A percentile compares a stretch with the other conserved stretches of the same genome.
These are phyloP conservation scores for Aspergillus sp. DNA, from an alignment of 2,329 filamentous ascomycete genomes.

Conservation along the genomic window DNA sequence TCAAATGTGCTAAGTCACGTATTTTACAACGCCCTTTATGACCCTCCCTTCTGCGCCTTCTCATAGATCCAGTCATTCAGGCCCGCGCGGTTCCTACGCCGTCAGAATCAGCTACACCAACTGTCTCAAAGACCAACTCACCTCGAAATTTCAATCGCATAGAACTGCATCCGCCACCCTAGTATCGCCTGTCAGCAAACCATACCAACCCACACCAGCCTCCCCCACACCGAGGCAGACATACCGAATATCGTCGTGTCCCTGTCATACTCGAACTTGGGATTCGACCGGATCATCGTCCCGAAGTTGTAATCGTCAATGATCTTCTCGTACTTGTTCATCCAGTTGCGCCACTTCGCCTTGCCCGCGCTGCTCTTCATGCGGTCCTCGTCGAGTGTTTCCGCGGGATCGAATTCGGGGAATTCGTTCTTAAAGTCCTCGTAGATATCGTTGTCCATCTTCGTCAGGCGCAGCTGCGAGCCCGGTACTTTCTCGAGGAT, in stretches of 20 bases:
- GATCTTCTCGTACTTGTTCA: slow-evolving; percentile 87
- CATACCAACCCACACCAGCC: slow-evolving; percentile 10
- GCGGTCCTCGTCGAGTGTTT: slow-evolving; percentile 74
- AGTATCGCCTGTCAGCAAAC: too few species aligned
- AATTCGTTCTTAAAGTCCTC: slow-evolving; percentile 81
- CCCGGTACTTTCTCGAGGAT: slow-evolving; percentile 87
- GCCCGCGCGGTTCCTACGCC: slow-evolving; percentile 63
- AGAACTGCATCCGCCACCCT: slow-evolving; percentile 72
- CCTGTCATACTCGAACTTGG: slow-evolving; percentile 76
- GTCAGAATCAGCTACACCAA: too few species aligned
- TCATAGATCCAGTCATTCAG: slow-evolving; percentile 98
- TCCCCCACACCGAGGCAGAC: background rate
- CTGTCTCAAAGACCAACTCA: slow-evolving; percentile 31
- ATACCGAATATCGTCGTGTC: slow-evolving; percentile 85
- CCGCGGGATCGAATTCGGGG: slow-evolving; percentile 80
- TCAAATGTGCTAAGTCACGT: too few species aligned
- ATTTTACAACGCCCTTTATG: too few species aligned
- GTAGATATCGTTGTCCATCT: slow-evolving; percentile 90
- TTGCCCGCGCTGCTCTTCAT: slow-evolving; percentile 98
- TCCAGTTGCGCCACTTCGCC: slow-evolving; percentile 88
- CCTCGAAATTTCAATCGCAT: slow-evolving; percentile 67
- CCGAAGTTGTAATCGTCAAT: slow-evolving; percentile 98
- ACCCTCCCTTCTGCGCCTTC: slow-evolving; percentile 45
- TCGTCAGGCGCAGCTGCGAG: slow-evolving; percentile 81
- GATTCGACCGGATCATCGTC: slow-evolving; percentile 73